A percentile compares a stretch with the other conserved stretches of the same genome.
Evolutionary conservation across 2,329 filamentous ascomycete genomes (phyloP).

Genomic region (Pseudogymnoascus sp.): DNA sequence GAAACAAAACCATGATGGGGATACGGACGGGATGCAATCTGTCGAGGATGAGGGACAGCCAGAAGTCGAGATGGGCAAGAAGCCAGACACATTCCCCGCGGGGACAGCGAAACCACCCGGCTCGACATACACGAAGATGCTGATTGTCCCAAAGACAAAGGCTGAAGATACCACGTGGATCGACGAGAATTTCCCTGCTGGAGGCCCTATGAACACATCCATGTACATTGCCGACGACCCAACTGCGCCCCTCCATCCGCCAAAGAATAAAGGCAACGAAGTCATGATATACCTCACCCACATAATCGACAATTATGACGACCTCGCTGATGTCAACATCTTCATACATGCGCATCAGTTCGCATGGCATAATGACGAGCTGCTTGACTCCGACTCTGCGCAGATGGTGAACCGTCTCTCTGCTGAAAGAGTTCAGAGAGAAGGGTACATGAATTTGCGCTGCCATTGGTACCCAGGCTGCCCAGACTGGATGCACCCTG

Average conservation of each 20-base stretch:
- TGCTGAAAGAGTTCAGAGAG: conserved; percentile 33
- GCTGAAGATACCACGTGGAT: conserved; percentile 20
- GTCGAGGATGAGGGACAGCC: not conserved
- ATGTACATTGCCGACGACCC: conserved; percentile 22
- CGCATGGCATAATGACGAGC: conserved; percentile 27
- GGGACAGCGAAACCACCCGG: conserved; percentile 13
- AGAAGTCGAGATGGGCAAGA: not conserved
- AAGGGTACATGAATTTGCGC: conserved; percentile 53
- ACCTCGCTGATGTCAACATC: conserved; percentile 32
- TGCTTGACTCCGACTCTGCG: conserved; percentile 19
- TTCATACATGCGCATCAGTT: conserved; percentile 40
- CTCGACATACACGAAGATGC: conserved; percentile 16
- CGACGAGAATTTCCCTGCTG: conserved; percentile 17
- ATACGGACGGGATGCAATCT: not conserved
- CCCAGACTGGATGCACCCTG: conserved; percentile 48
- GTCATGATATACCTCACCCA: conserved; percentile 38
- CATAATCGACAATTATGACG: conserved; percentile 54
- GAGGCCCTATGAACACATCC: not conserved
- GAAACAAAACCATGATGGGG: not conserved
- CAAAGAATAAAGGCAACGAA: conserved; percentile 36
- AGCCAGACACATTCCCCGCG: conserved; percentile 9
- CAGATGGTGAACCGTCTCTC: conserved; percentile 19
- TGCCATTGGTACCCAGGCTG: conserved; percentile 51
- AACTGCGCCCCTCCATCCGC: conserved; percentile 36
- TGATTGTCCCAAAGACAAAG: conserved; percentile 17